phyloP scores from a whole-genome alignment of 73 alveolate genomes.

The Breviolum minutum region DNA sequence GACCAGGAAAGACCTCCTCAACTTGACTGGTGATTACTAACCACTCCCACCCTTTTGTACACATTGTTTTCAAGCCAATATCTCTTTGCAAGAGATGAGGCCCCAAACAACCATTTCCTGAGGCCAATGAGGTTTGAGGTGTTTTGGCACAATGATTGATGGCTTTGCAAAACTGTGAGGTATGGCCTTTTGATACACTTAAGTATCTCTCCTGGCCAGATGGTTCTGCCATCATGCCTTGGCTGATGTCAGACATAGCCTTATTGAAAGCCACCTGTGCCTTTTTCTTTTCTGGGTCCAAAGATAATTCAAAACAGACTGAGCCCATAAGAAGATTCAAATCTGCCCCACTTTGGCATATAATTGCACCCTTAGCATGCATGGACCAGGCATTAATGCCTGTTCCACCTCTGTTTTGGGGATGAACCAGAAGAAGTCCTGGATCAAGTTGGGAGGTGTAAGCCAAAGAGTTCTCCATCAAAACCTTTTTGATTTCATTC shows the following conservation, averaged over 20 bases:
- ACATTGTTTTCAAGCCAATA: not conserved
- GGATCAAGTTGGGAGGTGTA: not conserved
- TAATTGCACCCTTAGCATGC: conserved; percentile 26
- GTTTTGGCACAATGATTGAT: not conserved
- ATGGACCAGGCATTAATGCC: not conserved
- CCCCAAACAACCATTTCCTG: not conserved
- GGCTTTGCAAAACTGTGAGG: conserved; percentile 21
- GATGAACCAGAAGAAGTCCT: not conserved
- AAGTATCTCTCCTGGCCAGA: not conserved
- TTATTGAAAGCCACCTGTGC: conserved; percentile 12
- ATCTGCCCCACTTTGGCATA: not conserved
- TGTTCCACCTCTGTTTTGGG: not conserved
- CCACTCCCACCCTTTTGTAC: conserved; percentile 18
- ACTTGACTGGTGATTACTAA: not conserved
- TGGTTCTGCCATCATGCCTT: not conserved
- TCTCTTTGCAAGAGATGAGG: not conserved
- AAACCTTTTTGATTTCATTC: not conserved
- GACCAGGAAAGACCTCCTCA: too few species aligned
- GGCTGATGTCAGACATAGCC: not conserved
- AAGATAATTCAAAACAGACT: not conserved
- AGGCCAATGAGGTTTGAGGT: not conserved
- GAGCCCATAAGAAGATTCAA: conserved; percentile 1
- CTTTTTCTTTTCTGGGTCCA: not conserved
- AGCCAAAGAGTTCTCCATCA: not conserved
- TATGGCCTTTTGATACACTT: not conserved